These are phyloP conservation scores for Metschnikowia corniflorae DNA, from an alignment of 805 yeast species.

Conservation along the genomic window DNA sequence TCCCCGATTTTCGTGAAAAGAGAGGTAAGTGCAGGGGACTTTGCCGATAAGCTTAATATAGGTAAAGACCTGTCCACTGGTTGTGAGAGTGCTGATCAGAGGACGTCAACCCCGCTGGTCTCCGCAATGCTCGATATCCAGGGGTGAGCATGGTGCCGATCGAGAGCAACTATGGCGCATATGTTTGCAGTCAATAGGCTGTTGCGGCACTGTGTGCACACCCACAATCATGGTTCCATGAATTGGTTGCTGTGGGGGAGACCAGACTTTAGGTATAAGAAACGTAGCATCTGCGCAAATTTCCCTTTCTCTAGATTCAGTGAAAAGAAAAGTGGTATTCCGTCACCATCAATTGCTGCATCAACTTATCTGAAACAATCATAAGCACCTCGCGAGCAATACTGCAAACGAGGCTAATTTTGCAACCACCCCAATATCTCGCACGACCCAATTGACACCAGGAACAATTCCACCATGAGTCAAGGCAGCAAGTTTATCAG, in stretches of 20 bases:
- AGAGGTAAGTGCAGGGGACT: too few species aligned
- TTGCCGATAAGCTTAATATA: too few species aligned
- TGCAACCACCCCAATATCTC: slow-evolving; percentile 8
- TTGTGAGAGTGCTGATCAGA: too few species aligned
- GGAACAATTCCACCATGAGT: slow-evolving; percentile 5
- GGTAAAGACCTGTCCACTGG: too few species aligned
- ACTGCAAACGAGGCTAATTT: slow-evolving; percentile 1
- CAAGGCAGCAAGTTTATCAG: slow-evolving; percentile 14
- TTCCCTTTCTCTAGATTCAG: too few species aligned
- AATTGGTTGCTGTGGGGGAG: slow-evolving; percentile 10
- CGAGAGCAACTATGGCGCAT: slow-evolving; percentile 8
- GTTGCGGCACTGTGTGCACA: slow-evolving; percentile 8
- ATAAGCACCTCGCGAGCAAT: not conserved
- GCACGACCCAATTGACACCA: not conserved
- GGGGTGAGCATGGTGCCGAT: not conserved
- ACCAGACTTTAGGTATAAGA: slow-evolving; percentile 3
- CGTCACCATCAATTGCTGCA: slow-evolving; percentile 3
- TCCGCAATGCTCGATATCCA: slow-evolving; percentile 1
- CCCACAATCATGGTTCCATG: slow-evolving; percentile 6
- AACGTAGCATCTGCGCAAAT: too few species aligned
- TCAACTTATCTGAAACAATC: not conserved
- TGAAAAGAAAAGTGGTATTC: slow-evolving; percentile 1
- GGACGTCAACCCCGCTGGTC: not conserved
- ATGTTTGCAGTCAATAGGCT: slow-evolving; percentile 2
- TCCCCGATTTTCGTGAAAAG: too few species aligned